Evolutionary conservation across 1,284 basidiomycete species (phyloP).

Genomic region (Moesziomyces sp.): DNA sequence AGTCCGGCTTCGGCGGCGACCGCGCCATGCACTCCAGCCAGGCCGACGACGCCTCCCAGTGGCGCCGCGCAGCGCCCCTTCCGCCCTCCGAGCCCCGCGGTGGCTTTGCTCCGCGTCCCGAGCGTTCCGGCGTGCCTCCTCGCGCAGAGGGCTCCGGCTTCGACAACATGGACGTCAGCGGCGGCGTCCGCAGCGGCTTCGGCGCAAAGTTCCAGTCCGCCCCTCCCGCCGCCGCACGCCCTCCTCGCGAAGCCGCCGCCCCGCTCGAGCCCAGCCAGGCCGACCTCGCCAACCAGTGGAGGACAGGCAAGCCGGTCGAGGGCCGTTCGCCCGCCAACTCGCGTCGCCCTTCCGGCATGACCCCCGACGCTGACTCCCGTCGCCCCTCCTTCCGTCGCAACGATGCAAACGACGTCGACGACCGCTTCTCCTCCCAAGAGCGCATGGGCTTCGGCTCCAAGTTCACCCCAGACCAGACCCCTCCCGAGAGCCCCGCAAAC

Average conservation of each 20-base stretch:
- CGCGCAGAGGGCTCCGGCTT: conserved; percentile 51
- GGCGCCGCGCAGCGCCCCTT: conserved; percentile 88
- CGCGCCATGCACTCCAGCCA: conserved; percentile 59
- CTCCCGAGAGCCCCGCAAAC: conserved; percentile 51
- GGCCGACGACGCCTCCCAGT: conserved; percentile 73
- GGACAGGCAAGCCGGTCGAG: conserved; percentile 64
- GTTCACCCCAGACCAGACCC: conserved; percentile 53
- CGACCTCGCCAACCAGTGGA: conserved; percentile 63
- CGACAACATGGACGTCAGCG: conserved; percentile 63
- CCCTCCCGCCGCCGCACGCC: conserved; percentile 34
- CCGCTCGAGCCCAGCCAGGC: conserved; percentile 57
- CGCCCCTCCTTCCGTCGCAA: conserved; percentile 38
- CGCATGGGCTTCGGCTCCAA: conserved; percentile 65
- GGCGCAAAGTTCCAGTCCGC: conserved; percentile 56
- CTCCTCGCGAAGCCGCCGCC: conserved; percentile 37
- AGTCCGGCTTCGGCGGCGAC: conserved; percentile 40
- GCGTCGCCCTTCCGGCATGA: conserved; percentile 35
- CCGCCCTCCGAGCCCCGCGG: conserved; percentile 51
- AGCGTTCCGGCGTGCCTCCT: conserved; percentile 40
- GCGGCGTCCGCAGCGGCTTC: conserved; percentile 63
- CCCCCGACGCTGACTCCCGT: conserved; percentile 26
- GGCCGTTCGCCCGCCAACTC: conserved; percentile 38
- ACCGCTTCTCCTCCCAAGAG: conserved; percentile 55
- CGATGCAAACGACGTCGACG: conserved; percentile 59
- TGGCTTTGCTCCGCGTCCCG: conserved; percentile 45